phyloP scores from a whole-genome alignment of 1,284 basidiomycete species.

The Trametes polyzona region DNA sequence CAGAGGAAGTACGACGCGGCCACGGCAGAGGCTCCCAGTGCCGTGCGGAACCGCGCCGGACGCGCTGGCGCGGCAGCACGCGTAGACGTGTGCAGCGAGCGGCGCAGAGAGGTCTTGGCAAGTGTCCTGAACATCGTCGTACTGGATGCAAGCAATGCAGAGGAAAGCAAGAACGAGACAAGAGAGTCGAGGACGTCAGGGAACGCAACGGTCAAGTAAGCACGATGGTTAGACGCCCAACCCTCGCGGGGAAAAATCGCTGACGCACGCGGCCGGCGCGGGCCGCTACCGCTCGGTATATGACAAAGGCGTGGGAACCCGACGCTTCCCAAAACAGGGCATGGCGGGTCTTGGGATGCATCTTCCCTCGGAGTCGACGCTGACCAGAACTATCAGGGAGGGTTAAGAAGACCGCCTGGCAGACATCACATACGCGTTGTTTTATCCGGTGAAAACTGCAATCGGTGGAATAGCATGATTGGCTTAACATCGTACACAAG shows the following conservation, averaged over 20 bases:
- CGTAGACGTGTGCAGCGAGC: slow-evolving; percentile 49
- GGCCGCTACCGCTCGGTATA: slow-evolving; percentile 11
- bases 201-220: slow-evolving; percentile 15
- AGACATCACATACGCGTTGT: too few species aligned
- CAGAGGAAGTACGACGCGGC: slow-evolving; percentile 49
- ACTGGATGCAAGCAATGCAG: not conserved
- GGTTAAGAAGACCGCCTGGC: too few species aligned
- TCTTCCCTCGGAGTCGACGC: too few species aligned
- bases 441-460: too few species aligned
- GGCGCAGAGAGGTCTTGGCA: slow-evolving; percentile 42
- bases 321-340: slow-evolving; percentile 1
- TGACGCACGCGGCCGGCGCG: slow-evolving; percentile 15
- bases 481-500: too few species aligned
- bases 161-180: too few species aligned
- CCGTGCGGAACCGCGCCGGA: slow-evolving; percentile 38
- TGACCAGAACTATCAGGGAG: too few species aligned
- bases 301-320: slow-evolving; percentile 24
- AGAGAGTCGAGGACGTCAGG: not conserved
- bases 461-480: too few species aligned
- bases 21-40: slow-evolving; percentile 48
- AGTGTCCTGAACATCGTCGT: slow-evolving; percentile 42
- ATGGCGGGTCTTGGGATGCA: too few species aligned
- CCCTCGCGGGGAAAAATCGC: slow-evolving; percentile 13
- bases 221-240: slow-evolving; percentile 8
- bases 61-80: slow-evolving; percentile 27